Conservation (phyloP, 2,329 filamentous ascomycete species). For the Corynespora cassiicola region DNA sequence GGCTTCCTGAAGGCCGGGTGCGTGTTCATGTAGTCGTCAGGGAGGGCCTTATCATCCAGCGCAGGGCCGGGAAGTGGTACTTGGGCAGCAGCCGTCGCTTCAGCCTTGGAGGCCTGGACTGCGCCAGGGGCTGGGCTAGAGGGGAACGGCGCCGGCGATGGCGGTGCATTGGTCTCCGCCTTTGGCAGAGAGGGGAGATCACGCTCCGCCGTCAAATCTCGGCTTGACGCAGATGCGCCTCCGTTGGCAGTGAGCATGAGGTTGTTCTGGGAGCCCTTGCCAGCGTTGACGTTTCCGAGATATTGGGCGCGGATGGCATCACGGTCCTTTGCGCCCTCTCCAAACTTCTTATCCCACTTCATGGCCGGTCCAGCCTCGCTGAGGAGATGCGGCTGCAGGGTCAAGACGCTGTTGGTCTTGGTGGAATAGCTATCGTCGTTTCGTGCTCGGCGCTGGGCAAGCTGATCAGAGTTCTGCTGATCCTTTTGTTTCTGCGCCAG, state of each 20-base stretch:
- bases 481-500: slow-evolving; percentile 75
- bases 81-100: slow-evolving; percentile 40
- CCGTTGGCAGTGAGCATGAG: slow-evolving; percentile 43
- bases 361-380: slow-evolving; percentile 90
- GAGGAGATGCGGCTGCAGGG: slow-evolving; percentile 82
- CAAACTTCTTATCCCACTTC: slow-evolving; percentile 97
- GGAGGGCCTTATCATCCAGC: slow-evolving; percentile 36
- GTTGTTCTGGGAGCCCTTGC: slow-evolving; percentile 66
- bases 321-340: slow-evolving; percentile 89
- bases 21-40: slow-evolving; percentile 33
- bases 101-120: slow-evolving; percentile 18
- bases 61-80: slow-evolving; percentile 27
- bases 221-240: slow-evolving; percentile 31
- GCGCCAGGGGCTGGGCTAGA: slow-evolving; percentile 18
- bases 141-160: slow-evolving; percentile 36
- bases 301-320: slow-evolving; percentile 86
- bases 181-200: slow-evolving; percentile 52
- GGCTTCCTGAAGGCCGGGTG: slow-evolving; percentile 52
- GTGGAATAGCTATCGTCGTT: slow-evolving; percentile 60
- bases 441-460: slow-evolving; percentile 62
- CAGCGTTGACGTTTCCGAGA: slow-evolving; percentile 74
- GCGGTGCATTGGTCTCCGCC: slow-evolving; percentile 29
- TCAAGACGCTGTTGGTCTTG: slow-evolving; percentile 91
- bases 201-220: slow-evolving; percentile 36
- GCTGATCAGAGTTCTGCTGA: slow-evolving; percentile 57